A percentile compares a stretch with the other conserved stretches of the same genome.
phyloP scores from a whole-genome alignment of 2,329 filamentous ascomycete species.

The Botryosphaeria dothidea region DNA sequence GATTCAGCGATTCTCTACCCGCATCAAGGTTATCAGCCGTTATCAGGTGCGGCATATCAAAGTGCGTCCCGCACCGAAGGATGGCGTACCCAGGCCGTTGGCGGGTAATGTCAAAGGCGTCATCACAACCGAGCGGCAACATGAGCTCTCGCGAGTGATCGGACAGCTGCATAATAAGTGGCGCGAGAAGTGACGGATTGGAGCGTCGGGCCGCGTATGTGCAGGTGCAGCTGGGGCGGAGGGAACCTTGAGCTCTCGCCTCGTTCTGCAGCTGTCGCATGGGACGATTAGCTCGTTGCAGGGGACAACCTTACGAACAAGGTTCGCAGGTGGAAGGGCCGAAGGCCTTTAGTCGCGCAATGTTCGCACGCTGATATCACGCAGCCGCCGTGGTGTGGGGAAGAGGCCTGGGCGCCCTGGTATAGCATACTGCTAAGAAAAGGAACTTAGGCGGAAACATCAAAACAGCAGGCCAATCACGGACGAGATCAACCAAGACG shows the following conservation, averaged over 20 bases:
- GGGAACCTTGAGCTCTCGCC: slow-evolving; percentile 11
- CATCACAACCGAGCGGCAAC: slow-evolving; percentile 11
- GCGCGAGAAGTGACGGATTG: slow-evolving; percentile 5
- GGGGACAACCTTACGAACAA: slow-evolving; percentile 2
- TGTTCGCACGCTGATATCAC: slow-evolving; percentile 12
- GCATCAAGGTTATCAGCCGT: slow-evolving; percentile 13
- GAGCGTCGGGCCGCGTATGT: slow-evolving; percentile 2
- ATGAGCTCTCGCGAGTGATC: neutral
- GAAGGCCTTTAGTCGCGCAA: slow-evolving; percentile 8
- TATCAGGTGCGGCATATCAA: neutral
- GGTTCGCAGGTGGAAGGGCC: slow-evolving; percentile 15
- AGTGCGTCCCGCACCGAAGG: slow-evolving; percentile 3
- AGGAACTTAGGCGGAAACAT: slow-evolving; percentile 10
- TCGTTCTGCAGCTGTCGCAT: slow-evolving; percentile 14
- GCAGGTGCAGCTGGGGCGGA: neutral
- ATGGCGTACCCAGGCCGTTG: neutral
- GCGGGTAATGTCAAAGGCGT: slow-evolving; percentile 14
- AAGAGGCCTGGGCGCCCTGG: slow-evolving; percentile 4
- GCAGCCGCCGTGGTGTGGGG: slow-evolving; percentile 16
- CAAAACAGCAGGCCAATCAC: slow-evolving; percentile 11
- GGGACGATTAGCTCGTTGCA: slow-evolving; percentile 5
- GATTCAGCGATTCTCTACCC: neutral
- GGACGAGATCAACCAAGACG: neutral
- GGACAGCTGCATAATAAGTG: slow-evolving; percentile 5
- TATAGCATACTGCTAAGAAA: slow-evolving; percentile 3